Evolutionary conservation across 768 basidiomycete species (phyloP).

Genomic region (Russula earlei): DNA sequence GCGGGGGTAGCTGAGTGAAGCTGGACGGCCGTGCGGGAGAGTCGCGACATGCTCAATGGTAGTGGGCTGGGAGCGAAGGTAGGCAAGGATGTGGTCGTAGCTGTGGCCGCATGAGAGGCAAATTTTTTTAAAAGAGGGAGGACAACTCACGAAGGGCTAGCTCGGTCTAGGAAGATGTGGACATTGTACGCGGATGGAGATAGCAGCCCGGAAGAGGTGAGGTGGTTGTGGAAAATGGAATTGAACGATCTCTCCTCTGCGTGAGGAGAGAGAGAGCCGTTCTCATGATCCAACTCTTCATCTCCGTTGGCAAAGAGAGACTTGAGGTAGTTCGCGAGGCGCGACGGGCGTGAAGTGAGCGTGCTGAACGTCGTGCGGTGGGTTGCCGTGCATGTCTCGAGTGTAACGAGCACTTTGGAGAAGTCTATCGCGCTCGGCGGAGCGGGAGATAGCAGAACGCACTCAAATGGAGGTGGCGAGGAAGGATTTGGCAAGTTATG

Average conservation of each 20-base stretch:
- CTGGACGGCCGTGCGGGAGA: conserved; percentile 54
- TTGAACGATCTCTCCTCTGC: conserved; percentile 36
- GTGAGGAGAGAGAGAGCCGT: conserved; percentile 48
- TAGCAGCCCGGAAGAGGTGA: conserved; percentile 49
- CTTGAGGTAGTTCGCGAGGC: conserved; percentile 37
- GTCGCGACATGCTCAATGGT: conserved; percentile 38
- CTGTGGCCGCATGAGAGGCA: conserved; percentile 29
- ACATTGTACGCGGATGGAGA: conserved; percentile 36
- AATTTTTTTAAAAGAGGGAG: neutral
- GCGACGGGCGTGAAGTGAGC: conserved; percentile 57
- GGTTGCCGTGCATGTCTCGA: conserved; percentile 65
- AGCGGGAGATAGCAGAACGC: conserved; percentile 51
- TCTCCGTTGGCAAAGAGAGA: conserved; percentile 25
- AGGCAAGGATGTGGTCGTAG: conserved; percentile 61
- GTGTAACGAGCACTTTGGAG: conserved; percentile 52
- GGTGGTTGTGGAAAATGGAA: conserved; percentile 50
- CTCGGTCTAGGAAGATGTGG: conserved; percentile 71
- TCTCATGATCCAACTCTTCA: conserved; percentile 33
- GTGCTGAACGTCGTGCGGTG: conserved; percentile 60
- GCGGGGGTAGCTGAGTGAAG: conserved; percentile 33
- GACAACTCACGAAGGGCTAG: conserved; percentile 63
- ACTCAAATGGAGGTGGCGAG: conserved; percentile 48
- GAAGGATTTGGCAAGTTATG: conserved; percentile 36
- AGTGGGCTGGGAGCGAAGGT: conserved; percentile 51
- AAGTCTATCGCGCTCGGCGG: conserved; percentile 44